phyloP scores from a whole-genome alignment of 768 basidiomycete species.

The Trametes gibbosa region DNA sequence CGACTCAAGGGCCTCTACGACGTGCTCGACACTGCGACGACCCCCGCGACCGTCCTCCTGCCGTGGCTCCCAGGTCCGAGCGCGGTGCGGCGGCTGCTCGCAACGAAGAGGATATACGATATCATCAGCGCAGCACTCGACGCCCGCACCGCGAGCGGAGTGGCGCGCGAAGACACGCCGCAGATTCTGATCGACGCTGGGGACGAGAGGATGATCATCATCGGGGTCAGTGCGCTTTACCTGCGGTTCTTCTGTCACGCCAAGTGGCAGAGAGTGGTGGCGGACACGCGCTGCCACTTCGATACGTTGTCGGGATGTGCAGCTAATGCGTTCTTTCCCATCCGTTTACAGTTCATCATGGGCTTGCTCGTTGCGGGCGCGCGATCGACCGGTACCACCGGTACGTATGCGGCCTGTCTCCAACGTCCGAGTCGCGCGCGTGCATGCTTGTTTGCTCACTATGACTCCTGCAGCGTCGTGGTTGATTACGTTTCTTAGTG shows the following conservation, averaged over 20 bases:
- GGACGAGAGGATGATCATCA: constrained; percentile 65
- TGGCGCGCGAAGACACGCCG: constrained; percentile 60
- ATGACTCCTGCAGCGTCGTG: constrained; percentile 51
- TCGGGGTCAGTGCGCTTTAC: constrained; percentile 51
- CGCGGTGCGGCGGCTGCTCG: constrained; percentile 66
- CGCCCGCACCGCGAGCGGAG: constrained; percentile 54
- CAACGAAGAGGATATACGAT: constrained; percentile 75
- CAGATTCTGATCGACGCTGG: constrained; percentile 72
- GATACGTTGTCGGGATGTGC: not conserved
- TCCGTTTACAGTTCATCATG: constrained; percentile 65
- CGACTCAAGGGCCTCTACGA: constrained; percentile 68
- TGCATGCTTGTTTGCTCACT: constrained; percentile 3
- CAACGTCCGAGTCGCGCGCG: not conserved
- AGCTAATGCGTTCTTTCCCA: constrained; percentile 14
- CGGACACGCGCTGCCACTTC: not conserved
- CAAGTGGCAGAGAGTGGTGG: not conserved
- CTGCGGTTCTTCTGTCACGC: not conserved
- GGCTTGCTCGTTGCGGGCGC: constrained; percentile 79
- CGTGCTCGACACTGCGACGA: constrained; percentile 64
- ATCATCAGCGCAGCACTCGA: constrained; percentile 59
- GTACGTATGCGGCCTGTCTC: constrained; percentile 30
- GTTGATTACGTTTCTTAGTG: constrained; percentile 71
- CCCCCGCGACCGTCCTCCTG: constrained; percentile 66
- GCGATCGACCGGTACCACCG: constrained; percentile 74
- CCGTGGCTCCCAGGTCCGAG: constrained; percentile 78